phyloP scores from a whole-genome alignment of 2,329 filamentous ascomycete genomes.

The Elsinoe perseae region DNA sequence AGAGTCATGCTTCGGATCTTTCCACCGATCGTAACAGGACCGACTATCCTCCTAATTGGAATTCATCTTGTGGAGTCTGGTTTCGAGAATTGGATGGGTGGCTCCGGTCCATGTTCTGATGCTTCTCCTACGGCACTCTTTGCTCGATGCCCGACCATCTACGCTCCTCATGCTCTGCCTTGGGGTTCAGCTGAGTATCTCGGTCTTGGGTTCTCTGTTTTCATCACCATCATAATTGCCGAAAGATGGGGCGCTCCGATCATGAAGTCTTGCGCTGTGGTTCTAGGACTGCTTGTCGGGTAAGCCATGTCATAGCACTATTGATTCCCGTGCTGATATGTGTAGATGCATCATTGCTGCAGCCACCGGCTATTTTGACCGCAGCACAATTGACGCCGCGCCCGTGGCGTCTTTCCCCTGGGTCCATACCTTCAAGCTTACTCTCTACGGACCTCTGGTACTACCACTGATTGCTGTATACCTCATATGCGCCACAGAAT shows the following conservation, averaged over 20 bases:
- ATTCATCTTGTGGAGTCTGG: slow-evolving; percentile 63
- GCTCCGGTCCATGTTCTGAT: slow-evolving; percentile 52
- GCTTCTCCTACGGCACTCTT: slow-evolving; percentile 46
- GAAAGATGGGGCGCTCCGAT: slow-evolving; percentile 76
- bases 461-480: slow-evolving; percentile 56
- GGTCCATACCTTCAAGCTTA: slow-evolving; percentile 68
- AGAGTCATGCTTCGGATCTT: slow-evolving; percentile 63
- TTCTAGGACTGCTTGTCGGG: slow-evolving; percentile 61
- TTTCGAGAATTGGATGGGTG: slow-evolving; percentile 72
- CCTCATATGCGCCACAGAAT: slow-evolving; percentile 68
- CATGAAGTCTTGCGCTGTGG: slow-evolving; percentile 73
- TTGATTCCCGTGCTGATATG: slow-evolving; percentile 52
- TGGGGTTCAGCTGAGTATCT: slow-evolving; percentile 77
- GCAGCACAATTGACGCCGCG: slow-evolving; percentile 59
- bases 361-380: slow-evolving; percentile 70
- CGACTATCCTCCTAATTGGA: slow-evolving; percentile 63
- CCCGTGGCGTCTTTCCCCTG: slow-evolving; percentile 69
- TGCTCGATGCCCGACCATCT: slow-evolving; percentile 57
- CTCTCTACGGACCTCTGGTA: slow-evolving; percentile 64
- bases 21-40: slow-evolving; percentile 66
- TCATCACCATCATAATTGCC: slow-evolving; percentile 69
- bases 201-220: slow-evolving; percentile 72
- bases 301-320: not conserved
- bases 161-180: slow-evolving; percentile 60
- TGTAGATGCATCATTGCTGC: slow-evolving; percentile 67